A percentile compares a stretch with the other conserved stretches of the same genome.
phyloP scores from a whole-genome alignment of 1,284 basidiomycete genomes.

The Papiliotrema nemorosa region DNA sequence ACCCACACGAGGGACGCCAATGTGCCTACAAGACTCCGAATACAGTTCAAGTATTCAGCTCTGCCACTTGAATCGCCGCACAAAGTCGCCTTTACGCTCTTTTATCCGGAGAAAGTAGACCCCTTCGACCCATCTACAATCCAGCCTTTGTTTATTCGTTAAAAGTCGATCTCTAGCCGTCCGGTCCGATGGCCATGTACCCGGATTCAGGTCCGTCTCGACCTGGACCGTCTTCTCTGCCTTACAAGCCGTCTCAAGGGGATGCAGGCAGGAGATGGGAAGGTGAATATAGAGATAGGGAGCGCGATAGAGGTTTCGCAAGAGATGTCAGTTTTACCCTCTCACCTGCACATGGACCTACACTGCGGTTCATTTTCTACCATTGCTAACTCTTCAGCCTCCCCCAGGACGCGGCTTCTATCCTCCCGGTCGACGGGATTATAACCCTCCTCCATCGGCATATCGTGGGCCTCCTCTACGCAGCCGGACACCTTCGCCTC shows the following conservation, averaged over 20 bases:
- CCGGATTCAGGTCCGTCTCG: neutral
- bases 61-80: too few relatives aligned
- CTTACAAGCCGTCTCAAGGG: conserved; percentile 1
- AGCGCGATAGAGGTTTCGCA: neutral
- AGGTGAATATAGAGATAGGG: neutral
- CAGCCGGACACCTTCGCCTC: conserved; percentile 1
- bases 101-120: too few relatives aligned
- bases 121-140: too few relatives aligned
- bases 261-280: neutral
- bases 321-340: neutral
- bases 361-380: neutral
- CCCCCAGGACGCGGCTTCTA: neutral
- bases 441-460: neutral
- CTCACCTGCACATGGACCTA: too few relatives aligned
- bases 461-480: neutral
- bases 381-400: neutral
- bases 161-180: too few relatives aligned
- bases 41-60: too few relatives aligned
- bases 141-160: too few relatives aligned
- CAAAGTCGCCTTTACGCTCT: too few relatives aligned
- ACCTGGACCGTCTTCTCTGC: neutral
- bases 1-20: too few relatives aligned
- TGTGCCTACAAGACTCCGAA: too few relatives aligned
- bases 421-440: neutral
- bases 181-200: neutral